Conservation (phyloP, 805 yeast genomes). For the Pichia phayaonensis region DNA sequence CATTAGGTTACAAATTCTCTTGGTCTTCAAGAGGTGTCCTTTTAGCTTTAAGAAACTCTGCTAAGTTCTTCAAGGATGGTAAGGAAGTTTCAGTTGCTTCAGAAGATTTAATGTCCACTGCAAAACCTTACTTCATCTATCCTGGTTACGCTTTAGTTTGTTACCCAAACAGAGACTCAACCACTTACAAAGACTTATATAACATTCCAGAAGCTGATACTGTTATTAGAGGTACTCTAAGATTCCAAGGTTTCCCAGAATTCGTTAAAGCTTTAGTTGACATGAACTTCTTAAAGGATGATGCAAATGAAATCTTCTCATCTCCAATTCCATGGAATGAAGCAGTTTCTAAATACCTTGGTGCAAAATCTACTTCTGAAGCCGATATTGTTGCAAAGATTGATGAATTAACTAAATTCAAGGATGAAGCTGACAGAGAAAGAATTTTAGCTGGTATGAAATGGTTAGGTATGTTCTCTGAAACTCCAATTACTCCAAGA, state of each 20-base stretch:
- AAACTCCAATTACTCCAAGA: conserved; percentile 69
- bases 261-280: conserved; percentile 93
- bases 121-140: conserved; percentile 90
- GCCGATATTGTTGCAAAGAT: conserved; percentile 71
- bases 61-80: conserved; percentile 84
- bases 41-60: conserved; percentile 90
- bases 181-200: conserved; percentile 86
- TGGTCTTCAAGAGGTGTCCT: conserved; percentile 99
- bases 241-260: conserved; percentile 99
- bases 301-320: conserved; percentile 50
- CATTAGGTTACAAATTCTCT: conserved; percentile 96
- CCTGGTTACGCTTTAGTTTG: conserved; percentile 93
- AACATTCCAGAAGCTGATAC: conserved; percentile 96
- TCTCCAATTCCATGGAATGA: conserved; percentile 74
- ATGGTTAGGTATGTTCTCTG: conserved; percentile 92
- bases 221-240: conserved; percentile 91
- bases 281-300: conserved; percentile 84
- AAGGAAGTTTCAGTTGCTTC: conserved; percentile 70
- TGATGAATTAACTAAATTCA: conserved; percentile 70
- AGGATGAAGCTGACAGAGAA: conserved; percentile 71
- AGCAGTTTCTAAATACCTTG: conserved; percentile 69
- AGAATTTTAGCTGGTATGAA: conserved; percentile 82
- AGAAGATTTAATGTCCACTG: conserved; percentile 90
- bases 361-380: conserved; percentile 63
- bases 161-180: conserved; percentile 98